Percentiles rank a stretch among this genome's conserved stretches.
These are phyloP conservation scores for Platanus orientalis DNA, from an alignment of 164 flowering plant species.

Conservation along the genomic window DNA sequence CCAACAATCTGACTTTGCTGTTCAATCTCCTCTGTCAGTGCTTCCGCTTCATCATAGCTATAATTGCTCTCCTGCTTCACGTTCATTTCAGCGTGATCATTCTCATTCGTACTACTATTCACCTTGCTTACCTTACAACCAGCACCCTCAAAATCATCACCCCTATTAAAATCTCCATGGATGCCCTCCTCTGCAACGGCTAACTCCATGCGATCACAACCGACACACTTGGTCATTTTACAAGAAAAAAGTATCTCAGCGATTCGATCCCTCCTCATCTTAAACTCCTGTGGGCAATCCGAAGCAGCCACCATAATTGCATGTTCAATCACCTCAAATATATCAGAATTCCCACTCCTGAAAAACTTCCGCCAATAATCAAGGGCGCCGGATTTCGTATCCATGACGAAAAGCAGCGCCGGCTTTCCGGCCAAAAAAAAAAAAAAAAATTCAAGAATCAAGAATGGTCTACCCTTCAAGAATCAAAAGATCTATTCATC, in stretches of 20 bases:
- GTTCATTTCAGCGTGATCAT: constrained; percentile 28
- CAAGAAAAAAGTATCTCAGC: constrained; percentile 32
- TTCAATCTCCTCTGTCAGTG: constrained; percentile 85
- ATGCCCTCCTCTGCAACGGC: constrained; percentile 23
- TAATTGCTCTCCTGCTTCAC: constrained; percentile 39
- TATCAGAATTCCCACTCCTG: constrained; percentile 19
- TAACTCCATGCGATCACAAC: constrained; percentile 27
- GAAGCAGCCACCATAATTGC: constrained; percentile 33
- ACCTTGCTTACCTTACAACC: constrained; percentile 55
- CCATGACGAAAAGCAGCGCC: constrained; percentile 8
- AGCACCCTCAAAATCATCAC: constrained; percentile 24
- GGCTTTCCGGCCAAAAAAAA: not conserved
- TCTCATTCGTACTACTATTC: constrained; percentile 39
- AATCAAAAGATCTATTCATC: not conserved
- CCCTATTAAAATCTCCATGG: constrained; percentile 25
- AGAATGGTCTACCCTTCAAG: not conserved
- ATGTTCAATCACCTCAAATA: constrained; percentile 33
- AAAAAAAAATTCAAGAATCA: constrained; percentile 16
- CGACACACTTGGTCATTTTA: constrained; percentile 18
- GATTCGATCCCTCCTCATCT: constrained; percentile 27
- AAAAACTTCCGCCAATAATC: constrained; percentile 39
- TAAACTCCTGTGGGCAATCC: constrained; percentile 34
- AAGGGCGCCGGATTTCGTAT: constrained; percentile 13
- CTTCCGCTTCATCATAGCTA: constrained; percentile 82
- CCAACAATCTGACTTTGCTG: constrained; percentile 46